Percentiles rank a stretch among this genome's conserved stretches.
These are phyloP conservation scores for Pouteria campechiana DNA, from an alignment of 179 eudicot species.

Conservation along the genomic window DNA sequence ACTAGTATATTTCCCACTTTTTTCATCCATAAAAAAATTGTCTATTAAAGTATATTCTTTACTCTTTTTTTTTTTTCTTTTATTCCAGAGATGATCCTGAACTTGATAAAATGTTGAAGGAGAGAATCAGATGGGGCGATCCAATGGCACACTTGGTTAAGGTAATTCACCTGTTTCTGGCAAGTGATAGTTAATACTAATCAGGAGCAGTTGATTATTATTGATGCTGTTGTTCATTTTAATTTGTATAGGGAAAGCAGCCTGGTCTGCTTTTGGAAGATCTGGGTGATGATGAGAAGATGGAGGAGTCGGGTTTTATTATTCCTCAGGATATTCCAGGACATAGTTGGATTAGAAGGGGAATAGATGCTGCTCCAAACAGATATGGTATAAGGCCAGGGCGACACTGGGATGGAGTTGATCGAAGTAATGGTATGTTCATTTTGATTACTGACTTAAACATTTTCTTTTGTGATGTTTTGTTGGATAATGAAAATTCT, in stretches of 20 bases:
- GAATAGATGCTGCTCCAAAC: constrained; percentile 69
- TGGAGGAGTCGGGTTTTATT: constrained; percentile 94
- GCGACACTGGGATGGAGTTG: constrained; percentile 98
- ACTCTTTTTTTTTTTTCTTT: too few relatives aligned
- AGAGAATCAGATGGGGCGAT: constrained; percentile 84
- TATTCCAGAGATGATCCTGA: constrained; percentile 77
- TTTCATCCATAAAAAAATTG: too few relatives aligned
- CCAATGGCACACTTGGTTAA: constrained; percentile 98
- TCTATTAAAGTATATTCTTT: too few relatives aligned
- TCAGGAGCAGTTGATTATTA: too few relatives aligned
- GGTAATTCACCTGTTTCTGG: constrained; percentile 22
- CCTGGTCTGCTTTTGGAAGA: constrained; percentile 39
- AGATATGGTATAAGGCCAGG: constrained; percentile 93
- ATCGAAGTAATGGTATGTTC: constrained; percentile 77
- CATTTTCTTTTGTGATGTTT: neutral
- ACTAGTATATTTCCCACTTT: too few relatives aligned
- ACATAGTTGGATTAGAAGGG: constrained; percentile 86
- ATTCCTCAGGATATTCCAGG: constrained; percentile 83
- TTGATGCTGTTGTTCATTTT: too few relatives aligned
- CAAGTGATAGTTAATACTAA: neutral
- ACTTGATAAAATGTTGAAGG: constrained; percentile 73
- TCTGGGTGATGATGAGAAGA: constrained; percentile 68
- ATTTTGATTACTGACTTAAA: neutral
- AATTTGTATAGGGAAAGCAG: constrained; percentile 52
- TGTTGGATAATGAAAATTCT: too few relatives aligned